These are phyloP conservation scores for Prunus campanulata DNA, from an alignment of 306 rosid species.

Conservation along the genomic window DNA sequence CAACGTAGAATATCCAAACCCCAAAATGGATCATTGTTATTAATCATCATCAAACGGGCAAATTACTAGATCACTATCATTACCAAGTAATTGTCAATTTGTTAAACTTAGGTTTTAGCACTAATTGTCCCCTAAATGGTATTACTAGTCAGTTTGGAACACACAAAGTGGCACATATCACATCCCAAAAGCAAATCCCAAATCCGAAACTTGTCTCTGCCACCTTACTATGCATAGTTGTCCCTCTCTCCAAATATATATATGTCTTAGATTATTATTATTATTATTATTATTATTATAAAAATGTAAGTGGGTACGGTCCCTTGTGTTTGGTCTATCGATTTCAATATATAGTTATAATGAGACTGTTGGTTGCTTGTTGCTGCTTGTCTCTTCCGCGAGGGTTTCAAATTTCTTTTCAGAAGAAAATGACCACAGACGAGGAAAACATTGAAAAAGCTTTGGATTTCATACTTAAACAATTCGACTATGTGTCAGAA, in stretches of 20 bases:
- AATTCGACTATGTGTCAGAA: constrained; percentile 20
- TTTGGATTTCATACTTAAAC: constrained; percentile 27
- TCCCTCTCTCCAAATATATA: background rate
- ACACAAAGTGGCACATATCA: constrained; percentile 26
- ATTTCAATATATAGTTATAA: constrained; percentile 26
- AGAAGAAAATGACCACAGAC: constrained; percentile 34
- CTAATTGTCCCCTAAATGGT: constrained; percentile 33
- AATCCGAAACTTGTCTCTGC: constrained; percentile 24
- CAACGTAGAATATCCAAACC: background rate
- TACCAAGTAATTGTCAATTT: background rate
- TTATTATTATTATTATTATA: background rate
- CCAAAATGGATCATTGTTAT: background rate
- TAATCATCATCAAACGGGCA: background rate
- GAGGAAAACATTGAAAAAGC: constrained; percentile 26
- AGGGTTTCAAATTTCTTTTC: constrained; percentile 12
- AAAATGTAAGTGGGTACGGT: constrained; percentile 24
- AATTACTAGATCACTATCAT: background rate
- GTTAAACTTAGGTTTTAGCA: background rate
- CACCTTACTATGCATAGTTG: constrained; percentile 7
- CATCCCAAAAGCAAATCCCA: constrained; percentile 28
- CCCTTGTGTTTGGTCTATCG: constrained; percentile 22
- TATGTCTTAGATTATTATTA: background rate
- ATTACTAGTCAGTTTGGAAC: constrained; percentile 18
- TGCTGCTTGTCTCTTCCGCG: constrained; percentile 30
- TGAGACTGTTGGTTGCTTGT: background rate